A percentile compares a stretch with the other conserved stretches of the same genome.
Evolutionary conservation across 2,329 filamentous ascomycete genomes (phyloP).

Genomic region (Colletotrichum falcatum): DNA sequence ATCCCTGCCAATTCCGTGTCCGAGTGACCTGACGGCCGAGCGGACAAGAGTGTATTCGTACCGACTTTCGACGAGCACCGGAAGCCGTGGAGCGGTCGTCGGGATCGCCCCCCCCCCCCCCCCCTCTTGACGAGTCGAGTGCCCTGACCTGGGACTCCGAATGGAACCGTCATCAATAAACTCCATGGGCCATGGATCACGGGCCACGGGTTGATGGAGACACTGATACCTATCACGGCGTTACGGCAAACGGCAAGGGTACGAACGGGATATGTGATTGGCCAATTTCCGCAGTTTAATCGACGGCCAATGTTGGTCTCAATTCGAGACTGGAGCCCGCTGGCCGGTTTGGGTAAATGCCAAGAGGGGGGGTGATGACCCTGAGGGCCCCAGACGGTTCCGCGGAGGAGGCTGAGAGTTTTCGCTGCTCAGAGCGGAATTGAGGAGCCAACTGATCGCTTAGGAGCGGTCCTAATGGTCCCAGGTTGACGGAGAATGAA

Average conservation of each 20-base stretch:
- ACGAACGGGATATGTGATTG: slow-evolving; percentile 25
- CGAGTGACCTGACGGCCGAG: slow-evolving; percentile 29
- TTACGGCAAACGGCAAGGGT: slow-evolving; percentile 1
- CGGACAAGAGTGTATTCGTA: slow-evolving; percentile 1
- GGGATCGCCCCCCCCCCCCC: slow-evolving; percentile 1
- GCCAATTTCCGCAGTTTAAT: slow-evolving; percentile 29
- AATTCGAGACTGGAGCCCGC: slow-evolving; percentile 12
- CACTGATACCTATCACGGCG: slow-evolving; percentile 24
- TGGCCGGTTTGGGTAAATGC: not conserved
- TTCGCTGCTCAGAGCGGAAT: slow-evolving; percentile 21
- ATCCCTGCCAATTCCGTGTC: slow-evolving; percentile 19
- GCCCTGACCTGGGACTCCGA: slow-evolving; percentile 10
- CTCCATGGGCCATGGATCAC: slow-evolving; percentile 27
- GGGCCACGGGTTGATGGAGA: slow-evolving; percentile 16
- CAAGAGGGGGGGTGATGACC: slow-evolving; percentile 4
- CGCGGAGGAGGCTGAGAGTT: slow-evolving; percentile 21
- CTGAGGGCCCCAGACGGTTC: slow-evolving; percentile 23
- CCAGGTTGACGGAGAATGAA: slow-evolving; percentile 32
- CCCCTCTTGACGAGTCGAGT: slow-evolving; percentile 4
- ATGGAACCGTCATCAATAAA: slow-evolving; percentile 23
- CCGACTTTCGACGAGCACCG: slow-evolving; percentile 25
- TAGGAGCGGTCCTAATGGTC: not conserved
- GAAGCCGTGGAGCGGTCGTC: too few relatives aligned
- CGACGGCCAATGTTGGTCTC: slow-evolving; percentile 22
- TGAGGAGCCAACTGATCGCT: slow-evolving; percentile 12